Evolutionary conservation across 345 rosid species (phyloP), one percentile per base, ranked within the genome.

Genomic region (Eucalyptus paniculata): DNA sequence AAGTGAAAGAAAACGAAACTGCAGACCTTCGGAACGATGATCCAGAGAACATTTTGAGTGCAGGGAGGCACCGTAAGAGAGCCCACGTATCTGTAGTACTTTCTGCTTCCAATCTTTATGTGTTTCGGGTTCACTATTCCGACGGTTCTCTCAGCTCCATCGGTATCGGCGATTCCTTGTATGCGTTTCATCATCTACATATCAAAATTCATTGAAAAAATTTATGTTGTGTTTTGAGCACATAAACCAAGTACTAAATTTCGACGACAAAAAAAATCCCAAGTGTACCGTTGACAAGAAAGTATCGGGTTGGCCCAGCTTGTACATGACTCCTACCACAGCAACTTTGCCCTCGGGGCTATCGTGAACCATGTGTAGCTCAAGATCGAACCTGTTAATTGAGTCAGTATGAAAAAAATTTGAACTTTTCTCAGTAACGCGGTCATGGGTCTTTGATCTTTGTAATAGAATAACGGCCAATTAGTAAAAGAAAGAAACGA

Each of bases 51-150:
- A 89, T 95, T 93, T 90, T 96, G 94, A 4, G 96, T 93, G 93
- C 99, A 97, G 83, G 99, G 99, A 92, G 99, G 99, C 89, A 87
- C 11, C 3, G 99, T 97, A 32, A 97, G 98, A 86, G 99, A 97
- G 69, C 99, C 99, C 6, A 93, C 45, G 89, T 96, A 97, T 92
- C 97, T 93, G 89, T 92, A 97, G 89, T 94, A 97, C 88, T 96
- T 94, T 90, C 96, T 91, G 91, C 95, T 93, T 49, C 93, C 96
- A 8, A 95, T 67, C 62, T 93, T 91, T 34, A 97, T 91, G 50
- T 67, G 37, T 50, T 91, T 94, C 58, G 98, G 97, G 86, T 96
- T 92, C 26, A 94, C 88, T 19, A 92, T 42, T 9, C 98, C 99
- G 62, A 91, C 92, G 40, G 34, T 89, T 67, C 30, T 91, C 56